A percentile compares a stretch with the other conserved stretches of the same genome.
Conservation (phyloP, 768 basidiomycete species). For the Auricularia sp. region DNA sequence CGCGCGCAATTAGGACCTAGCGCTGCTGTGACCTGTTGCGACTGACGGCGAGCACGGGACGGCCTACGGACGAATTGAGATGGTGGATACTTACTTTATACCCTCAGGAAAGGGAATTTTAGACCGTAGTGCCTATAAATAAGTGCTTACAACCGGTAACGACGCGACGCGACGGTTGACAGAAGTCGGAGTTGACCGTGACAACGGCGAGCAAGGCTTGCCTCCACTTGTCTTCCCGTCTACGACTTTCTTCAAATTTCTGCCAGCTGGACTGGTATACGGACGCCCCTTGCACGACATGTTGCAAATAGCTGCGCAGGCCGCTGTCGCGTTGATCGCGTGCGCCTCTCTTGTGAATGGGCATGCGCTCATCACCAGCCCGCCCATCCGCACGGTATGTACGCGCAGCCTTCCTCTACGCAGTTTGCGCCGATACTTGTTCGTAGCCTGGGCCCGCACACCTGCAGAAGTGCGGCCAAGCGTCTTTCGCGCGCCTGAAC, state of each 20-base stretch:
- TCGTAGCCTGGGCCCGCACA: neutral
- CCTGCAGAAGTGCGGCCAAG: neutral
- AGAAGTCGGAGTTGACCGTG: no score
- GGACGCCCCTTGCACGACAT: neutral
- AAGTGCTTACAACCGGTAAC: no score
- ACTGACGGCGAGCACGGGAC: neutral
- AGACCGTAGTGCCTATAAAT: no score
- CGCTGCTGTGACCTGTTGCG: slow-evolving; percentile 74
- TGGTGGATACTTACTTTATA: neutral
- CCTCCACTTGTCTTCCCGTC: no score
- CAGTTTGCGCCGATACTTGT: no score
- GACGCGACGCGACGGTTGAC: no score
- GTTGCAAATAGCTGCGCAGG: neutral
- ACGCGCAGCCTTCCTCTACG: neutral
- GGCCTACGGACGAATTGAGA: neutral
- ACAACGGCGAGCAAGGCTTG: no score
- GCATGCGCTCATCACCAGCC: neutral
- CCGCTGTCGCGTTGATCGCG: neutral
- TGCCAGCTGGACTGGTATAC: neutral
- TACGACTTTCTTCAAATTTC: neutral
- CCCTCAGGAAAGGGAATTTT: no score
- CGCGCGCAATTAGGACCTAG: no score
- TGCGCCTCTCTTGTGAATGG: neutral
- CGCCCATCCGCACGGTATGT: neutral
- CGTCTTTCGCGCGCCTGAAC: neutral